Base-by-base conservation (phyloP, 1,284 basidiomycete species). In the Fomitopsis betulina region DNA sequence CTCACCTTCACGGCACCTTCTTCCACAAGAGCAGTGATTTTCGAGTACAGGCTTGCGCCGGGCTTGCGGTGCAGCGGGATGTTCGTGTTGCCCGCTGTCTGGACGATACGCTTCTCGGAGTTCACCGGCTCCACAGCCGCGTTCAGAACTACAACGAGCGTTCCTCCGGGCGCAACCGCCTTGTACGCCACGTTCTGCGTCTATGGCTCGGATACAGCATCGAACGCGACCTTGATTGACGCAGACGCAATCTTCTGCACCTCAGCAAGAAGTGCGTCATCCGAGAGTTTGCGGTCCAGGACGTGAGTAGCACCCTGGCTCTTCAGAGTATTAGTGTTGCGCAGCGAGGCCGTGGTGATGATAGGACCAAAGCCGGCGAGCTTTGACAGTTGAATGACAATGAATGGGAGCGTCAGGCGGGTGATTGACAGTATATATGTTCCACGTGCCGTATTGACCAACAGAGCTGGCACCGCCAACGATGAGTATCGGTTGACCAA, bases 341-440 rank as follows among this genome's bases (percentile, higher is more conserved):
- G 74, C 8, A 68, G 60, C 7, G 80, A 83, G 9, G 79, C 72
- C 8, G 80, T 82, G 1, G 77, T 69, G 61, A 83, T 75, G 61
- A 82, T 79, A 5, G 75, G 75, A 4, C 73, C 75, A 68, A 82
- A 81, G 0, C 80, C 79, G 1, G 79, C 75, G 9, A 79, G 64
- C 57, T 72, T 75, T 13, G 77, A 77, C 21, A 81, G 64, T 65
- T 84, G 81, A 37, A 81, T 74, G 21, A 56, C 53, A 10, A 10
- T 25, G n/a, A 13, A 15, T 6, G 8, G n/a, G n/a, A n/a, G n/a
- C n/a, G n/a, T n/a, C n/a, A n/a, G n/a, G n/a, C n/a, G n/a, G n/a
- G n/a, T n/a, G n/a, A n/a, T n/a, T n/a, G n/a, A n/a, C n/a, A n/a
- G n/a, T n/a, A n/a, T n/a, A n/a, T n/a, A n/a, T n/a, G n/a, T 15